A percentile compares a stretch with the other conserved stretches of the same genome.
phyloP scores from a whole-genome alignment of 257 asterid genomes.

The Paulownia fortunei region DNA sequence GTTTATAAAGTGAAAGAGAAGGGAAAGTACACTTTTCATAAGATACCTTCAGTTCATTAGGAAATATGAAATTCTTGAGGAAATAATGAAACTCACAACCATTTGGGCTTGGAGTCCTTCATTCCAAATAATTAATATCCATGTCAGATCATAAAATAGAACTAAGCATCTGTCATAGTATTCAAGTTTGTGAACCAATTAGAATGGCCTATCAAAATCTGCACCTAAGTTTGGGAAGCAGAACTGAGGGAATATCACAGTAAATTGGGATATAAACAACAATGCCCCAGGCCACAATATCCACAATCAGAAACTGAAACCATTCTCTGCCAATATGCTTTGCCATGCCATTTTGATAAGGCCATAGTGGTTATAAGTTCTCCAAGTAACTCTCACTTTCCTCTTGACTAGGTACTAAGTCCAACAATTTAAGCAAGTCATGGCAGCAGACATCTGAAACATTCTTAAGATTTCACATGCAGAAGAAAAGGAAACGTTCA shows the following conservation, averaged over 20 bases:
- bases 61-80: neutral
- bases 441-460: constrained; percentile 13
- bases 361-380: constrained; percentile 13
- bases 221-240: neutral
- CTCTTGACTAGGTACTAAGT: constrained; percentile 1
- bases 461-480: constrained; percentile 5
- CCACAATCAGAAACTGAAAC: neutral
- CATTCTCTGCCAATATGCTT: constrained; percentile 17
- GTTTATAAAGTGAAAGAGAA: neutral
- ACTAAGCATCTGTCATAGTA: neutral
- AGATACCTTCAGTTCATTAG: neutral
- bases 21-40: constrained; percentile 8
- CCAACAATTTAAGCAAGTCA: constrained; percentile 1
- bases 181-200: constrained; percentile 9
- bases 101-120: neutral
- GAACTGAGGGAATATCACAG: neutral
- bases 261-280: neutral
- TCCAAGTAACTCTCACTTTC: constrained; percentile 3
- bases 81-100: constrained; percentile 7
- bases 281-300: constrained; percentile 8
- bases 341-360: neutral
- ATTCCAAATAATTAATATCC: neutral
- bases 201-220: neutral
- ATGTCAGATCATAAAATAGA: neutral
- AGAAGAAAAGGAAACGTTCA: neutral